phyloP scores from a whole-genome alignment of 108 stramenopile genomes.

The Parmales sp. region DNA sequence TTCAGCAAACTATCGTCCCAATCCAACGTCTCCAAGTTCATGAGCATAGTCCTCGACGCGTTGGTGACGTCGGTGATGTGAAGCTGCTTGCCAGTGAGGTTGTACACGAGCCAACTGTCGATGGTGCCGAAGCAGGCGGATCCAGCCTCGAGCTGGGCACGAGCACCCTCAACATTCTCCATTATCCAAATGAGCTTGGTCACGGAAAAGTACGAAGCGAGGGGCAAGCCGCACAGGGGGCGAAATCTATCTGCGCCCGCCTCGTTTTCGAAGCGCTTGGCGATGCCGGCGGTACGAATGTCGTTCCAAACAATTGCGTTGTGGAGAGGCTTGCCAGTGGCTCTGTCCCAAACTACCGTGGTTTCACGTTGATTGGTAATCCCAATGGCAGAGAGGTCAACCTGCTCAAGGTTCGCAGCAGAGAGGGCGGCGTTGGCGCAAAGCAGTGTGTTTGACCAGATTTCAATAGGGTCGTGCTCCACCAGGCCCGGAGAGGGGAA shows the following conservation, averaged over 20 bases:
- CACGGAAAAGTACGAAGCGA: constrained; percentile 90
- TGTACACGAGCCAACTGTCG: constrained; percentile 87
- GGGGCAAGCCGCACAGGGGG: constrained; percentile 78
- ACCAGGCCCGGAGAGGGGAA: constrained; percentile 77
- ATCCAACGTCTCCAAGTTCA: constrained; percentile 64
- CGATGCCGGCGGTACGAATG: constrained; percentile 67
- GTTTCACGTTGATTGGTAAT: constrained; percentile 99
- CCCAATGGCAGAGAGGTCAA: constrained; percentile 64
- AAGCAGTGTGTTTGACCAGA: constrained; percentile 44
- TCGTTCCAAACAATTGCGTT: constrained; percentile 98
- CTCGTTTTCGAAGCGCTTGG: constrained; percentile 44
- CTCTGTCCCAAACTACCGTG: constrained; percentile 81
- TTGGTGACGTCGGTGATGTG: constrained; percentile 91
- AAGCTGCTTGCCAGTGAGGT: constrained; percentile 61
- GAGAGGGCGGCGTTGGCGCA: constrained; percentile 44
- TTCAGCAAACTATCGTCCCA: constrained; percentile 75
- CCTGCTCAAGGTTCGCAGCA: constrained; percentile 15
- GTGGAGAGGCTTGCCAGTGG: constrained; percentile 82
- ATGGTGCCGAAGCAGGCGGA: constrained; percentile 86
- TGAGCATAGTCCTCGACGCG: constrained; percentile 86
- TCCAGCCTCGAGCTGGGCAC: constrained; percentile 17
- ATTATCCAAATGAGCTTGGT: constrained; percentile 90
- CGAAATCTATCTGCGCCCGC: constrained; percentile 68
- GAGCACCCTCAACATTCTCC: constrained; percentile 63
- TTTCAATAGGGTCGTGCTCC: constrained; percentile 88